These are phyloP conservation scores for Pugionium dolabratum DNA, from an alignment of 345 rosid genomes.

Conservation along the genomic window DNA sequence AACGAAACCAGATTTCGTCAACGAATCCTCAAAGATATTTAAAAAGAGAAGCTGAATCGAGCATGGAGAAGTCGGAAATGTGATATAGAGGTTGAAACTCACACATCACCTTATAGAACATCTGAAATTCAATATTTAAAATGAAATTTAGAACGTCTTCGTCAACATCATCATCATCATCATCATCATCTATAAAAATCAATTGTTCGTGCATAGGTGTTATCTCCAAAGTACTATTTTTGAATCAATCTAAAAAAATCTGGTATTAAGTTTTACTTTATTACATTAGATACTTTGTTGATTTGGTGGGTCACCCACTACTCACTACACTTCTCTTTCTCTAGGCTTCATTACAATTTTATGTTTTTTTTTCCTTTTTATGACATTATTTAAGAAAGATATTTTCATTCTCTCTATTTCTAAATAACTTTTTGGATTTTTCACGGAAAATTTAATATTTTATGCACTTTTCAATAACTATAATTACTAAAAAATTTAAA, in stretches of 20 bases:
- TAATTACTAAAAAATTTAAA: too few species aligned
- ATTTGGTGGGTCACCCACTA: constrained; percentile 34
- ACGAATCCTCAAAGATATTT: neutral
- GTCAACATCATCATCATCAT: neutral
- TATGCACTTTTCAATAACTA: too few species aligned
- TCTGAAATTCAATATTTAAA: neutral
- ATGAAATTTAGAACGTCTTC: constrained; percentile 5
- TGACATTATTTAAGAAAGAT: too few species aligned
- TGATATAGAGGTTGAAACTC: constrained; percentile 6
- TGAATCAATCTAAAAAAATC: too few species aligned
- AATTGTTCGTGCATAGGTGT: constrained; percentile 33
- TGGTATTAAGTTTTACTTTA: neutral
- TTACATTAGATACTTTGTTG: constrained; percentile 28
- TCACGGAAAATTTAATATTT: too few species aligned
- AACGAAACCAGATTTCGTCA: too few species aligned
- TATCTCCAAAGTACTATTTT: neutral
- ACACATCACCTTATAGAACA: neutral
- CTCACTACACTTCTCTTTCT: constrained; percentile 19
- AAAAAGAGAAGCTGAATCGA: neutral
- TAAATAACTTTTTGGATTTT: too few species aligned
- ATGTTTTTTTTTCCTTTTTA: too few species aligned
- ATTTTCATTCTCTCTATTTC: too few species aligned
- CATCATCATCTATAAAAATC: too few species aligned
- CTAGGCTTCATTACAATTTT: constrained; percentile 19
- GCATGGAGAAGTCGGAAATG: constrained; percentile 1